A percentile compares a stretch with the other conserved stretches of the same genome.
Conservation (phyloP, 2,329 filamentous ascomycete genomes). For the Phyllosticta capitalensis region DNA sequence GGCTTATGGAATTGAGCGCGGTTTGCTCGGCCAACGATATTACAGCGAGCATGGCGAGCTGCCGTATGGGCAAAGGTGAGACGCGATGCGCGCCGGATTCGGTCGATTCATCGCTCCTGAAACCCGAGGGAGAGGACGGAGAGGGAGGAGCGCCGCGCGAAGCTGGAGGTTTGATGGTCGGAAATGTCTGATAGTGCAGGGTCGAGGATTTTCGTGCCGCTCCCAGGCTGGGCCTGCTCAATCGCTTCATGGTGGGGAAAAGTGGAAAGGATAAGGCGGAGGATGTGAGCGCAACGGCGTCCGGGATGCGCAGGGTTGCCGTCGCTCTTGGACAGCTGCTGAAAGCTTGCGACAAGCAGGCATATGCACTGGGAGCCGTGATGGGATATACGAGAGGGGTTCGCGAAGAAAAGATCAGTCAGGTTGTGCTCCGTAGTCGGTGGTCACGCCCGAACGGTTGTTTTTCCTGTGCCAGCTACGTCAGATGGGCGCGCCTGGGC, state of each 20-base stretch:
- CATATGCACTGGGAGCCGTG: background rate
- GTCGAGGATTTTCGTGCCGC: slow-evolving; percentile 41
- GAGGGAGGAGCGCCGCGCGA: slow-evolving; percentile 48
- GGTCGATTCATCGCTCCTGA: slow-evolving; percentile 22
- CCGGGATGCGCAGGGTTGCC: background rate
- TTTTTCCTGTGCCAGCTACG: background rate
- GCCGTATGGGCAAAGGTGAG: slow-evolving; percentile 71
- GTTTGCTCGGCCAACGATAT: slow-evolving; percentile 92
- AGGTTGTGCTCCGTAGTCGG: background rate
- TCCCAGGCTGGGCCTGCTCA: slow-evolving; percentile 15
- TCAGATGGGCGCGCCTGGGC: background rate
- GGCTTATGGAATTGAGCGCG: slow-evolving; percentile 89
- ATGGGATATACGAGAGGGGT: background rate
- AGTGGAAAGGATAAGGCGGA: background rate
- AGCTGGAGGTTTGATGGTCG: slow-evolving; percentile 57
- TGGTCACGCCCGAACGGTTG: background rate
- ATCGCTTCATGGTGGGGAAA: slow-evolving; percentile 4
- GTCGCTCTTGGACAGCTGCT: background rate
- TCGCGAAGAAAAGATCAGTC: background rate
- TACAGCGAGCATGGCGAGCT: slow-evolving; percentile 75
- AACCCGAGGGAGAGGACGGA: slow-evolving; percentile 10
- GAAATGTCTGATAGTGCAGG: slow-evolving; percentile 73
- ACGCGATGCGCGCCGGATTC: slow-evolving; percentile 37
- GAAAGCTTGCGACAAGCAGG: background rate
- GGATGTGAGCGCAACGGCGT: background rate